Percentiles rank a stretch among this genome's conserved stretches.
Conservation (phyloP, 202 grass and related monocot species). For the Schoenoplectus triqueter region DNA sequence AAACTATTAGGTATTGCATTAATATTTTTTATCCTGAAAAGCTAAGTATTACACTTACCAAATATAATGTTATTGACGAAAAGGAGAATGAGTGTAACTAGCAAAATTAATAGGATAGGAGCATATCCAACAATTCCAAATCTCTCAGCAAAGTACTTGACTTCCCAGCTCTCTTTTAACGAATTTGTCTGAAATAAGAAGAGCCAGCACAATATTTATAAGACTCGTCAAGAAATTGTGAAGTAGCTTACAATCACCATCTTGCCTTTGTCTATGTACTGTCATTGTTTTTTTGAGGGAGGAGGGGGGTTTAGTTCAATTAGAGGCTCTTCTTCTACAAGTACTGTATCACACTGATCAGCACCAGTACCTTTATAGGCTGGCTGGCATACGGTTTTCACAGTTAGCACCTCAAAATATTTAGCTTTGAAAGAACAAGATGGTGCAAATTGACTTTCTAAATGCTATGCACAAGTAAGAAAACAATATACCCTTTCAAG, state of each 20-base stretch:
- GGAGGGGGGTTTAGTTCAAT: not conserved
- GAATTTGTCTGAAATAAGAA: conserved; percentile 75
- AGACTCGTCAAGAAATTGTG: not conserved
- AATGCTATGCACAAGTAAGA: not conserved
- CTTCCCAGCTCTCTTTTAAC: conserved; percentile 75
- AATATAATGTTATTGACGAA: conserved; percentile 87
- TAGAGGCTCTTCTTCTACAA: not conserved
- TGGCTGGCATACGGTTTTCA: too few species aligned
- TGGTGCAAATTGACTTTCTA: not conserved
- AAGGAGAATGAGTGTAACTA: conserved; percentile 66
- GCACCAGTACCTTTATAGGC: too few species aligned
- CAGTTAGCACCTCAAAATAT: not conserved
- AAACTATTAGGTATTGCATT: conserved; percentile 11
- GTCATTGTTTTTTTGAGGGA: not conserved
- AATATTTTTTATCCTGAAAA: not conserved
- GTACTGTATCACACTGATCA: not conserved
- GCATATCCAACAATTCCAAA: conserved; percentile 75
- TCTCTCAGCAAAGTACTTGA: conserved; percentile 65
- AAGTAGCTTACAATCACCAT: conserved; percentile 1
- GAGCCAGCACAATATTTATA: conserved; percentile 1
- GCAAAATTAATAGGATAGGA: conserved; percentile 63
- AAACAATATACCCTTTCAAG: not conserved
- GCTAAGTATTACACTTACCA: conserved; percentile 49
- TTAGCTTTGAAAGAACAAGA: conserved; percentile 23
- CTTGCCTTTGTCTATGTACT: not conserved